Conservation (phyloP, 2,329 filamentous ascomycete genomes). For the Sporothrix euskadiensis region DNA sequence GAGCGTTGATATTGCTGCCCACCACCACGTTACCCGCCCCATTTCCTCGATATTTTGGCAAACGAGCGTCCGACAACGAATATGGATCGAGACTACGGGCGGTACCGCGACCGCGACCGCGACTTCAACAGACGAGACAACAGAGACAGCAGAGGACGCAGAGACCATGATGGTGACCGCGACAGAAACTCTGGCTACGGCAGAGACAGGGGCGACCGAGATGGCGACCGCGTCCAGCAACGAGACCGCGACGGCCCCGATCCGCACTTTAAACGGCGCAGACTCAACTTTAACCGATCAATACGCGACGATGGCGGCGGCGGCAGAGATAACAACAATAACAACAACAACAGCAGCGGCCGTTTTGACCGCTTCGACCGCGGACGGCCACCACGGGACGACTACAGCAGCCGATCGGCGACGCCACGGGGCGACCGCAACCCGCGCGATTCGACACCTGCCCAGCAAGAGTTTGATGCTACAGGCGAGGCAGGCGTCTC, state of each 20-base stretch:
- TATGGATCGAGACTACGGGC: slow-evolving; percentile 33
- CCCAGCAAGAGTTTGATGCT: slow-evolving; percentile 61
- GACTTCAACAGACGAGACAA: slow-evolving; percentile 30
- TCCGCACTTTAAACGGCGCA: slow-evolving; percentile 59
- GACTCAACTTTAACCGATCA: slow-evolving; percentile 59
- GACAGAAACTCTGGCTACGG: slow-evolving; percentile 22
- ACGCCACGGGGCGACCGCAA: slow-evolving; percentile 31
- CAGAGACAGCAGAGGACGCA: slow-evolving; percentile 31
- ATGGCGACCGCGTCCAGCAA: slow-evolving; percentile 13
- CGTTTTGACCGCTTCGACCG: slow-evolving; percentile 39
- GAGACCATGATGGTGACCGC: slow-evolving; percentile 28
- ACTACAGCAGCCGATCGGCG: slow-evolving; percentile 32
- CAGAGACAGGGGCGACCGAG: slow-evolving; percentile 35
- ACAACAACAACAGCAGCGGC: no score
- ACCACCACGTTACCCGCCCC: not conserved
- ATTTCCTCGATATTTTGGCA: no score
- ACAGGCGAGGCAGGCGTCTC: slow-evolving; percentile 59
- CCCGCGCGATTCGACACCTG: slow-evolving; percentile 41
- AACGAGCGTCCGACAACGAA: not conserved
- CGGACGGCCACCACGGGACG: slow-evolving; percentile 48
- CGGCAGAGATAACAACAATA: slow-evolving; percentile 35
- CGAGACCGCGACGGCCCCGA: slow-evolving; percentile 14
- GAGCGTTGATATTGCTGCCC: slow-evolving; percentile 6
- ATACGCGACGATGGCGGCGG: slow-evolving; percentile 58
- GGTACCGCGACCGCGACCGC: slow-evolving; percentile 40